Evolutionary conservation across 1,284 basidiomycete genomes (phyloP).

Genomic region (Cryptococcus jaspeensis): DNA sequence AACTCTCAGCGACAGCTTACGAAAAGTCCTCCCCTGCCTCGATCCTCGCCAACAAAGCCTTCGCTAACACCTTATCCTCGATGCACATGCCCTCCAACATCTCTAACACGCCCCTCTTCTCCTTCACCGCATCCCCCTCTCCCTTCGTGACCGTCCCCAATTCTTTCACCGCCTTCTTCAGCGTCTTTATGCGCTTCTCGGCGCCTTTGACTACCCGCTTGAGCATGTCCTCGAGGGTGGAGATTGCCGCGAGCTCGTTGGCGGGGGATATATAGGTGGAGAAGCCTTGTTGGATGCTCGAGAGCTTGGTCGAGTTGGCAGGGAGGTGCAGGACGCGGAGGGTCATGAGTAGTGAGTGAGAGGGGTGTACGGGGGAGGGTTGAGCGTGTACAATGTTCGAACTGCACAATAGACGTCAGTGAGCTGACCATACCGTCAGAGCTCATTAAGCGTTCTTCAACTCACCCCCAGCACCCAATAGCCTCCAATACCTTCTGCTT

Average conservation of each 20-base stretch:
- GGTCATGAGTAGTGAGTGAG: slow-evolving; percentile 69
- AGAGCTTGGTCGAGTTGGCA: slow-evolving; percentile 23
- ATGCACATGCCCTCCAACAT: slow-evolving; percentile 29
- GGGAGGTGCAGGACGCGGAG: slow-evolving; percentile 62
- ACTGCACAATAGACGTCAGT: slow-evolving; percentile 51
- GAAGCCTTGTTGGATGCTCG: slow-evolving; percentile 15
- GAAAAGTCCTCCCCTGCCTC: slow-evolving; percentile 17
- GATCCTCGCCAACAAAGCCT: slow-evolving; percentile 55
- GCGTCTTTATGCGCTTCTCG: slow-evolving; percentile 10
- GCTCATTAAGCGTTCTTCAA: slow-evolving; percentile 1
- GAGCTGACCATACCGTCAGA: neutral
- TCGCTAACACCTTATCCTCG: slow-evolving; percentile 60
- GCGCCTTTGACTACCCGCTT: slow-evolving; percentile 20
- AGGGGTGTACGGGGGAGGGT: slow-evolving; percentile 65
- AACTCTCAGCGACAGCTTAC: neutral
- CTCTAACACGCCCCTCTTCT: slow-evolving; percentile 46
- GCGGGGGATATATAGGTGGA: slow-evolving; percentile 54
- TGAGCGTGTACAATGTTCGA: slow-evolving; percentile 69
- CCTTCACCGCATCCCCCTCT: slow-evolving; percentile 19
- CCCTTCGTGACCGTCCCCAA: slow-evolving; percentile 7
- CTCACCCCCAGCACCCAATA: slow-evolving; percentile 73
- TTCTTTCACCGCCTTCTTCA: neutral
- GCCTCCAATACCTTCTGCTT: slow-evolving; percentile 59
- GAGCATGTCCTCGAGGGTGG: slow-evolving; percentile 30
- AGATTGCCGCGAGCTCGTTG: slow-evolving; percentile 53